Evolutionary conservation across 1,139 yeast species (phyloP), one percentile per base, ranked within the genome.

Genomic region (Hyphopichia fennica): DNA sequence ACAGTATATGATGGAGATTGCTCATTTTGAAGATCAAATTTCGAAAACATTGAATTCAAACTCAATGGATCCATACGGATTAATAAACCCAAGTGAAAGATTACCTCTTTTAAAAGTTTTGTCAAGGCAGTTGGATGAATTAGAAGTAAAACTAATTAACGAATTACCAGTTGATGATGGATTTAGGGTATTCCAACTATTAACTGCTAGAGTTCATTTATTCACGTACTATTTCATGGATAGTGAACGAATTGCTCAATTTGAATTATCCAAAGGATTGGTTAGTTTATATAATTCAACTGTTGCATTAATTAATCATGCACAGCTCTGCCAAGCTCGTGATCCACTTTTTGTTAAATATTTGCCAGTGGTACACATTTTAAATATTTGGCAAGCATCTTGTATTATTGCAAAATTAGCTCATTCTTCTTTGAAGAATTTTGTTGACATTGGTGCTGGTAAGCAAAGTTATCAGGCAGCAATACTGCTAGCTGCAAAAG

Each of bases 311-410:
- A 68, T 91, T 41, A 75, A 76, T 35, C 96, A 87, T 60, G 81
- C 87, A 11, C 77, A 79, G 41, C 58, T 70, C 19, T 81, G 90
- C 48, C 82, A 85, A 49, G 67, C 72, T 14, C 70, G 77, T 25
- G 82, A 85, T 54, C 76, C 78, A 36, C 72, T 72, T 35, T 85
- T 89, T 53, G 79, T 90, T 53, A 79, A 77, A 51, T 89, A 86
- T 57, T 72, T 91, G 41, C 98, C 98, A 0, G 90, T 88, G 41
- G 90, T 87, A 4, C 85, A 85, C 60, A 81, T 87, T 2, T 72
- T 88, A 48, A 83, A 83, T 42, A 77, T 90, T 36, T 90, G 98
- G 96, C 97, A 91, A 63, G 87, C 96, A 1, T 82, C 96, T 1
- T 86, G 91, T 55, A 82, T 91, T 35, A 81, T 93, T 29, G 87